These are phyloP conservation scores for Exserohilum rostratum DNA, from an alignment of 2,329 filamentous ascomycete genomes.

Conservation along the genomic window DNA sequence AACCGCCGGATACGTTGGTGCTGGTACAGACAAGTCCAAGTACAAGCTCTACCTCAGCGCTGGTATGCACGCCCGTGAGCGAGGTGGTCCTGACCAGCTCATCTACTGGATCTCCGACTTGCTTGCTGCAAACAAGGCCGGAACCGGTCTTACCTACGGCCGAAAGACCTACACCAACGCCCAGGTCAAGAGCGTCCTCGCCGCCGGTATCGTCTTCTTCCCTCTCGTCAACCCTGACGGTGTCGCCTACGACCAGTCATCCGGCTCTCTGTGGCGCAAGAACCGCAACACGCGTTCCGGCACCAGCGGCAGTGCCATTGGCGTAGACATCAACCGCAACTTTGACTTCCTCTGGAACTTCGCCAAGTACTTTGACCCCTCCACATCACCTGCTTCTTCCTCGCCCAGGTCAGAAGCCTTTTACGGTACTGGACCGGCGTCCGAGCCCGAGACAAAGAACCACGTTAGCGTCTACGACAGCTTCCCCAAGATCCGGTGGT, in stretches of 20 bases:
- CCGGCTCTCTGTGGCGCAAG: constrained; percentile 45
- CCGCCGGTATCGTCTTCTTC: constrained; percentile 61
- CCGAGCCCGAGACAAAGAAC: constrained; percentile 63
- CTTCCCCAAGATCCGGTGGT: constrained; percentile 61
- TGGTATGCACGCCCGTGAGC: constrained; percentile 64
- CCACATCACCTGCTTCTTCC: constrained; percentile 50
- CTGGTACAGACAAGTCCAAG: constrained; percentile 49
- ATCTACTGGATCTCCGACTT: constrained; percentile 65
- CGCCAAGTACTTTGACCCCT: constrained; percentile 52
- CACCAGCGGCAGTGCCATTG: constrained; percentile 30
- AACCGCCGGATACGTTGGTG: constrained; percentile 54
- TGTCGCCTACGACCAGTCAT: constrained; percentile 44
- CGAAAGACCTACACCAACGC: constrained; percentile 58
- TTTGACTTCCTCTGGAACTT: constrained; percentile 65
- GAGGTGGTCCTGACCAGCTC: constrained; percentile 62
- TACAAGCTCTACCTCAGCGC: constrained; percentile 60
- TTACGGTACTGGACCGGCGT: constrained; percentile 59
- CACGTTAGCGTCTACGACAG: constrained; percentile 60
- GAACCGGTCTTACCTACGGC: constrained; percentile 60
- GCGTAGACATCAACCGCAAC: constrained; percentile 48
- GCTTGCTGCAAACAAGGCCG: constrained; percentile 58
- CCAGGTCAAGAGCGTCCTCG: constrained; percentile 59
- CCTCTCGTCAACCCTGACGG: constrained; percentile 47
- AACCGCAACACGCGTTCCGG: constrained; percentile 51
- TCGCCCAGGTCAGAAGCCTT: constrained; percentile 56